Evolutionary conservation across 176 grass and related monocot genomes (phyloP), one percentile per base, ranked within the genome.

Genomic region (Eremochloa ophiuroides): DNA sequence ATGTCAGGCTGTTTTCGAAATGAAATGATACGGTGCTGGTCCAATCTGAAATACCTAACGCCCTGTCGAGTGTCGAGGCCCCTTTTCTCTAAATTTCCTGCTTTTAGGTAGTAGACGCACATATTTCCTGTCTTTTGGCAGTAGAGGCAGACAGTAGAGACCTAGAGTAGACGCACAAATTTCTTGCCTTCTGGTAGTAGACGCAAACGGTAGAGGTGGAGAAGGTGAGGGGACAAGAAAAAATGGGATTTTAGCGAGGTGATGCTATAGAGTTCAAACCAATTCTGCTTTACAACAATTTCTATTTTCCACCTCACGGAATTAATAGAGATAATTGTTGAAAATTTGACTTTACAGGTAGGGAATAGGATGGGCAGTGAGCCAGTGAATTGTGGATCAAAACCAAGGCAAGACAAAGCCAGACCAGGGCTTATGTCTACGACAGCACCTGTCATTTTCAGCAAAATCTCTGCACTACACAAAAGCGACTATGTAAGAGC

Each of bases 381-480:
- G 31, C 8, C 51, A 50, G 8, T 50, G n/a, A 48, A 42, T 46
- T 71, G 16, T 46, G 29, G 61, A 41, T 53, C 42, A 73, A 74
- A 67, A 84, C 2, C 28, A 70, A 70, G 12, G 70, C 51, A 44
- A 16, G 44, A 11, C 25, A 5, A 2, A 11, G 17, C 41, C 26
- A 71, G 25, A 29, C 2, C 40, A 30, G 16, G 53, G 33, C 41
- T 55, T 11, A 33, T 40, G 30, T 58, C 58, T 79, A 46, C 46
- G 13, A 38, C 28, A 48, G 28, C 29, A 46, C 81, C 64, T 37
- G 28, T 29, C 18, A 48, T 34, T 67, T 78, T n/a, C 64, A 83
- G 35, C 41, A 66, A 82, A 85, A 82, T 85, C 35, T 63, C 83
- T 85, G 63, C 83, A 46, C 4, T 10, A 26, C 64, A 58, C 13